phyloP scores from a whole-genome alignment of 805 yeast genomes.

The Candida chilensis region DNA sequence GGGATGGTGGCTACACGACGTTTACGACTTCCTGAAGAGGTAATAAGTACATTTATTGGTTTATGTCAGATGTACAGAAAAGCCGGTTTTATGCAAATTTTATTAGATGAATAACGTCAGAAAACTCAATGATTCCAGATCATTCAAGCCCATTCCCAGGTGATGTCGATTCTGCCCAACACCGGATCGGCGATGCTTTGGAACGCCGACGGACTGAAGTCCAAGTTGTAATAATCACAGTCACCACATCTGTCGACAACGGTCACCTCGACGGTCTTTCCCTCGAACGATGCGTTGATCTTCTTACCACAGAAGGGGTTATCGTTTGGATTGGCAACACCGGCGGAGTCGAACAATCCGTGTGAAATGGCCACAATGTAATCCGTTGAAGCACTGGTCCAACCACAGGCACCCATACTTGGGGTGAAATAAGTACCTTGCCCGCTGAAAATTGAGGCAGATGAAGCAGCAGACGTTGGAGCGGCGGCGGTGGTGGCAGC shows the following conservation, averaged over 20 bases:
- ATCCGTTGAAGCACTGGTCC: slow-evolving; percentile 17
- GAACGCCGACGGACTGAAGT: slow-evolving; percentile 31
- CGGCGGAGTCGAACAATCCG: slow-evolving; percentile 21
- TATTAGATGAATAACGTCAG: no score
- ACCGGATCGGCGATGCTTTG: slow-evolving; percentile 21
- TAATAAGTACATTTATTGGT: no score
- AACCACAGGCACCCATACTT: slow-evolving; percentile 32
- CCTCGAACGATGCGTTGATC: slow-evolving; percentile 22
- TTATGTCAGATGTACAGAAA: no score
- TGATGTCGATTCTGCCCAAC: slow-evolving; percentile 28
- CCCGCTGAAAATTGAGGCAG: slow-evolving; percentile 13
- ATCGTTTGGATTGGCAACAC: slow-evolving; percentile 5
- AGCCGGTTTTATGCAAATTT: no score
- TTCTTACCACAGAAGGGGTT: slow-evolving; percentile 23
- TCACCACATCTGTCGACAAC: slow-evolving; percentile 32
- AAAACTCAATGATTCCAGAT: no score
- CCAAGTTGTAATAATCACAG: slow-evolving; percentile 23
- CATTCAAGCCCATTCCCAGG: slow-evolving; percentile 28
- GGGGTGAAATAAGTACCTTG: slow-evolving; percentile 29
- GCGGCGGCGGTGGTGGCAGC: slow-evolving; percentile 1
- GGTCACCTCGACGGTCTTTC: slow-evolving; percentile 28
- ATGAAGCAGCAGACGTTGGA: slow-evolving; percentile 4
- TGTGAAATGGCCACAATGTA: slow-evolving; percentile 27
- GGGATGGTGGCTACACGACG: no score
- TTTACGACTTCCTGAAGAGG: no score